Evolutionary conservation across 2,329 filamentous ascomycete genomes (phyloP), one percentile per base, ranked within the genome.

Genomic region (Exophiala bonariae): DNA sequence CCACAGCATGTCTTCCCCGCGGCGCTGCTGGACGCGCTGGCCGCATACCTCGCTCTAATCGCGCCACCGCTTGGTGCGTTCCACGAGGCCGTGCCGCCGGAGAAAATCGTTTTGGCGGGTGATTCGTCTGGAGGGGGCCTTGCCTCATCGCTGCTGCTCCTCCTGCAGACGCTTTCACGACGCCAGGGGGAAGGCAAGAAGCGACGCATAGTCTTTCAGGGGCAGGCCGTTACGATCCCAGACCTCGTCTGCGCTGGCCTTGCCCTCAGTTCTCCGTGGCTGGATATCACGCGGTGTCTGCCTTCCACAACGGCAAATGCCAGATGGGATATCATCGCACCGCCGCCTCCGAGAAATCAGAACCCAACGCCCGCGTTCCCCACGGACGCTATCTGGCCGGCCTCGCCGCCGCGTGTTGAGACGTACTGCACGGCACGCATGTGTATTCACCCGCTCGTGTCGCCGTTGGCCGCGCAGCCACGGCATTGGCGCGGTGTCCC

Each of bases 1-100:
- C 71, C 72, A 8, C 69, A 74, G 39, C 61, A 72, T 34, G 67
- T 70, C 10, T 75, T 74, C 48, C 72, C 71, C 6, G 63, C 71
- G 2, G 68, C 67, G 2, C 52, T 74, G 3, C 61, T 74, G 30
- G 71, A 74, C 55, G 63, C 66, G 19, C 56, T 74, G 9, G 59
- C 67, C 13, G 67, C 68, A 17, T 74, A 74, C 45, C 60, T 74
- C 2, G 67, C 66, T 19, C 65, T 74, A 32, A 60, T 74, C 5
- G 63, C 67, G n/a, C 71, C 71, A 3, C 69, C 69, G 0, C 59
- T 63, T 9, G 67, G 66, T n/a, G 65, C 69, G 17, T 52, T 67
- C 10, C 71, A 74, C 45, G 52, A 61, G n/a, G 60, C 71, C 13
- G 57, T 73, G 2, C 63, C 67, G 7, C 63, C 71, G 3, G 63